phyloP scores from a whole-genome alignment of 1,284 basidiomycete species.

The Cystobasidium slooffiae region DNA sequence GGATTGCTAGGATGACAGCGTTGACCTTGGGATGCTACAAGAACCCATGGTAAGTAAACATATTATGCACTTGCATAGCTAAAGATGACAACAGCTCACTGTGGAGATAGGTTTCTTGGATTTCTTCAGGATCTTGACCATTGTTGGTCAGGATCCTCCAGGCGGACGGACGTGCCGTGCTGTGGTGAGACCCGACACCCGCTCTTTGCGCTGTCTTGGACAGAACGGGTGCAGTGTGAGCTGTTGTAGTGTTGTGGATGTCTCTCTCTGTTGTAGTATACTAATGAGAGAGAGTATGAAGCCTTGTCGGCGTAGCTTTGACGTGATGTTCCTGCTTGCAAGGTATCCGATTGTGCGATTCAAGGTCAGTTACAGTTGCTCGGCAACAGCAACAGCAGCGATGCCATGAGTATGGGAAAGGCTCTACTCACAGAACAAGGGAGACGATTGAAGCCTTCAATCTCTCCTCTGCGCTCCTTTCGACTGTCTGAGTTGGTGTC shows the following conservation, averaged over 20 bases:
- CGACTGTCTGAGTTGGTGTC: no score
- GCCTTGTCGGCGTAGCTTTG: no score
- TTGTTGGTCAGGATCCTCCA: conserved; percentile 28
- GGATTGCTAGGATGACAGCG: conserved; percentile 41
- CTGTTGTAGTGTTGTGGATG: not conserved
- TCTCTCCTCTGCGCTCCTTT: no score
- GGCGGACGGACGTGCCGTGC: not conserved
- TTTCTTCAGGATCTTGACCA: conserved; percentile 42
- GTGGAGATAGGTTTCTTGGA: conserved; percentile 38
- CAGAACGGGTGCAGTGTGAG: conserved; percentile 7
- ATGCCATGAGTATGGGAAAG: no score
- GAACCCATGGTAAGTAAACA: not conserved
- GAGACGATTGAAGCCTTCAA: no score
- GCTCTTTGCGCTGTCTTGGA: conserved; percentile 4
- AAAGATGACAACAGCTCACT: conserved; percentile 11
- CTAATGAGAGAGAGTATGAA: no score
- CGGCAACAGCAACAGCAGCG: no score
- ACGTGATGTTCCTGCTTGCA: no score
- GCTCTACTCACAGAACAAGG: no score
- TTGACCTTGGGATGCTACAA: conserved; percentile 35
- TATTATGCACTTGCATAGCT: not conserved
- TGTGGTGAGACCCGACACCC: not conserved
- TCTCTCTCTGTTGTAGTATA: no score
- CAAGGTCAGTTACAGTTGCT: no score
- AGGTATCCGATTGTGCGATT: no score